Base-by-base conservation (phyloP, 2,329 filamentous ascomycete species). In the Diaporthe capsici region DNA sequence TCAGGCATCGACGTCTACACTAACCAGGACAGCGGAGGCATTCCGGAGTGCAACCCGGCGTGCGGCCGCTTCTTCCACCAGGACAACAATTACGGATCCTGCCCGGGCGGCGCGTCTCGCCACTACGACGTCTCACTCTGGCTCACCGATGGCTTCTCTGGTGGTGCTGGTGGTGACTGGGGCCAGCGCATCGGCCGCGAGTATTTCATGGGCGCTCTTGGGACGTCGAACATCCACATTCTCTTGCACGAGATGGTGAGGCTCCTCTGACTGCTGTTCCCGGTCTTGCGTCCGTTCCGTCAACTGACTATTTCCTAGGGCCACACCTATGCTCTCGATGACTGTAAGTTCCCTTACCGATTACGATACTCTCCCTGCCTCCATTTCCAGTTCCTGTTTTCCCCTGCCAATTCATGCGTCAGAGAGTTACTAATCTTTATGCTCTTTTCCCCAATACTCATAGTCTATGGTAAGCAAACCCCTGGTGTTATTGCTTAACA, bases 61-160 rank as follows among this genome's bases (percentile, higher is more conserved):
- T 88, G 86, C 75, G 85, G 85, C 22, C 82, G 85, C 39, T 86
- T 86, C 81, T 87, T 87, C 81, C 83, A 88, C 79, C 83, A 85
- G 77, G 80, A 86, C 53, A 80, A 79, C n/a, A 81, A 87, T 74
- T 87, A 87, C 78, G 80, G 79, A 75, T 78, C 81, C 25, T 87
- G 86, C 77, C 77, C 83, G 7, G 83, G 81, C 20, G 85, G 85
- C 31, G 82, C 82, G 1, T 82, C 77, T 42, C 79, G 82, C 20
- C 86, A 87, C 79, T 88, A 88, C 77, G 85, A 87, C 77, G 81
- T 86, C 78, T 85, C 84, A 7, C 83, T 88, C 61, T 88, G 87
- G 87, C 82, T 88, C n/a, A 87, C 86, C 0, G 84, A 85, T 34
- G 86, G 86, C 9, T 82, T 88, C 76, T 28, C 76, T 3, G 86